Percentiles rank a stretch among this genome's conserved stretches.
These are phyloP conservation scores for Syzygium grande DNA, from an alignment of 345 rosid species.

Conservation along the genomic window DNA sequence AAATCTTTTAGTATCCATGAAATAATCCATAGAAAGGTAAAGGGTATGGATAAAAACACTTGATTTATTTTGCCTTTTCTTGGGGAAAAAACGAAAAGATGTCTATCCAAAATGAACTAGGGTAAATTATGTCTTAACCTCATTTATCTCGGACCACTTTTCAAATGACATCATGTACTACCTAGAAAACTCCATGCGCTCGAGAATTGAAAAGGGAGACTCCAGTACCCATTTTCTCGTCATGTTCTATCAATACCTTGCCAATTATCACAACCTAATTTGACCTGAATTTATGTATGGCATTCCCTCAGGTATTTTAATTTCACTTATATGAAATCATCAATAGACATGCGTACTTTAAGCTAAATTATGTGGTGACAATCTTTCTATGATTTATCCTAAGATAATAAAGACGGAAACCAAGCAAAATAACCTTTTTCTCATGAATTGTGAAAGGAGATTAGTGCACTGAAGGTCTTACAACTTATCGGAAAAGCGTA, in stretches of 20 bases:
- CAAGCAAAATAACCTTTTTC: neutral
- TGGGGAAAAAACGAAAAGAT: neutral
- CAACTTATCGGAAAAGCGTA: neutral
- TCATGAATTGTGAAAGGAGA: neutral
- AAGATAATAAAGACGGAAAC: neutral
- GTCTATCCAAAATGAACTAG: neutral
- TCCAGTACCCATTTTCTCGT: neutral
- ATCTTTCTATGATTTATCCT: neutral
- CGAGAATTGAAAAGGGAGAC: neutral
- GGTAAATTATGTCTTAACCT: neutral
- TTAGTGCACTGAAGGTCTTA: neutral
- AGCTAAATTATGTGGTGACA: neutral
- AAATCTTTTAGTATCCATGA: neutral
- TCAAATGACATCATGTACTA: neutral
- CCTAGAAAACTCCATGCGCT: neutral
- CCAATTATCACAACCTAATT: neutral
- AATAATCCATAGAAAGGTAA: neutral
- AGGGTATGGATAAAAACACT: neutral
- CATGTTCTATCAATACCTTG: neutral
- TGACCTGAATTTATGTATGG: neutral
- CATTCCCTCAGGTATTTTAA: neutral
- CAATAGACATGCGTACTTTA: neutral
- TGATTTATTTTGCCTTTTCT: neutral
- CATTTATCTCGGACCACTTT: neutral
- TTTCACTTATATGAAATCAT: neutral